Evolutionary conservation across 768 basidiomycete species (phyloP).

Genomic region (Dentipellis sp.): DNA sequence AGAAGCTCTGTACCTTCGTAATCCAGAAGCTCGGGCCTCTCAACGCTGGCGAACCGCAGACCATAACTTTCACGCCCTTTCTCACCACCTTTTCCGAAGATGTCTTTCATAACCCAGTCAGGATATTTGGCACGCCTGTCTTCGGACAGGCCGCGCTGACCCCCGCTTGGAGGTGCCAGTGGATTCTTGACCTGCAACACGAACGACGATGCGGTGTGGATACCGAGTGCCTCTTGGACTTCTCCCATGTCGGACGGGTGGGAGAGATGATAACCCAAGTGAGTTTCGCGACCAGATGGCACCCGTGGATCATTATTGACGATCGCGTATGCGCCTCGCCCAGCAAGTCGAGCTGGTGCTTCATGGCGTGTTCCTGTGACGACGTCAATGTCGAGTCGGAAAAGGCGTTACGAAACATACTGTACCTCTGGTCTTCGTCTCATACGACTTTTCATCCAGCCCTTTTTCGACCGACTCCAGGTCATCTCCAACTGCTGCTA

Average conservation of each 20-base stretch:
- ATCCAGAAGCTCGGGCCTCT: slow-evolving; percentile 43
- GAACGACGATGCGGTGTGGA: slow-evolving; percentile 43
- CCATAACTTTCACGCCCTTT: slow-evolving; percentile 38
- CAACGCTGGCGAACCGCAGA: slow-evolving; percentile 41
- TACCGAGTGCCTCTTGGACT: slow-evolving; percentile 47
- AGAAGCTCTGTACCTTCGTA: slow-evolving; percentile 45
- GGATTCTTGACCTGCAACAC: slow-evolving; percentile 57
- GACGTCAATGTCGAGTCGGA: background rate
- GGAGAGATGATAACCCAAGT: slow-evolving; percentile 51
- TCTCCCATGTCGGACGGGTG: slow-evolving; percentile 41
- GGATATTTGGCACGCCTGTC: slow-evolving; percentile 36
- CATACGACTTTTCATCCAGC: slow-evolving; percentile 41
- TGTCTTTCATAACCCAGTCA: slow-evolving; percentile 32
- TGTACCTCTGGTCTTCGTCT: slow-evolving; percentile 59
- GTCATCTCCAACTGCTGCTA: slow-evolving; percentile 43
- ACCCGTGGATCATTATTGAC: slow-evolving; percentile 37
- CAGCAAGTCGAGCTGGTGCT: slow-evolving; percentile 42
- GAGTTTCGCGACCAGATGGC: slow-evolving; percentile 39
- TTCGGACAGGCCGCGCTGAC: slow-evolving; percentile 18
- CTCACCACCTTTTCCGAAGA: slow-evolving; percentile 37
- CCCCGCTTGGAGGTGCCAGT: slow-evolving; percentile 31
- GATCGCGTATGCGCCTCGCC: slow-evolving; percentile 50
- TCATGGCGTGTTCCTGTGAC: slow-evolving; percentile 40
- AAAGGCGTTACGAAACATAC: slow-evolving; percentile 15
- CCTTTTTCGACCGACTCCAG: slow-evolving; percentile 36